Evolutionary conservation across 345 rosid species (phyloP).

Genomic region (Tarenaya hassleriana): DNA sequence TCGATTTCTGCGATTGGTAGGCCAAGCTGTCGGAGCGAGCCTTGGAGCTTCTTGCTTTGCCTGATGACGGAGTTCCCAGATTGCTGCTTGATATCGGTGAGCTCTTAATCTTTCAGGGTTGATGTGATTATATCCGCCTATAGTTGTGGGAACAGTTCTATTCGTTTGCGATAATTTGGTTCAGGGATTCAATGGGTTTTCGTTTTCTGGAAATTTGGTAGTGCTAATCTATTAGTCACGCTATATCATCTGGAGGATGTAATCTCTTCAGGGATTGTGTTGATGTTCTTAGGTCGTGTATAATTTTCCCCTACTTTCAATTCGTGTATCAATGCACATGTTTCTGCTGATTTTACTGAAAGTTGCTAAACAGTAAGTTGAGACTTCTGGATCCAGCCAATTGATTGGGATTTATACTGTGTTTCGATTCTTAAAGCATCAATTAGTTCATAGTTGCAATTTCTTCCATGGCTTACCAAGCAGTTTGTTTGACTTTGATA

Average conservation of each 20-base stretch:
- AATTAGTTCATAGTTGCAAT: background rate
- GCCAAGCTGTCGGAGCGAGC: constrained; percentile 88
- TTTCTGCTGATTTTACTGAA: background rate
- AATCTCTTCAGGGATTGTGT: too few relatives aligned
- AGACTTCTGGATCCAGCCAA: background rate
- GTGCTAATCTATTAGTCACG: too few relatives aligned
- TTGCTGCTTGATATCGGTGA: constrained; percentile 85
- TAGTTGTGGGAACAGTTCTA: too few relatives aligned
- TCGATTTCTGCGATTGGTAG: constrained; percentile 25
- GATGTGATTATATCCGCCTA: background rate
- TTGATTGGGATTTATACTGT: background rate
- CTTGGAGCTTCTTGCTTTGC: constrained; percentile 85
- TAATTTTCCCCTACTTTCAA: too few relatives aligned
- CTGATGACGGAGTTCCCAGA: constrained; percentile 71
- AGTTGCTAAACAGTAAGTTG: background rate
- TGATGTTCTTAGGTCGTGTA: too few relatives aligned
- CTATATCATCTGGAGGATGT: too few relatives aligned
- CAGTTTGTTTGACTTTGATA: background rate
- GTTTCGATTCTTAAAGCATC: background rate
- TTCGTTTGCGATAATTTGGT: background rate
- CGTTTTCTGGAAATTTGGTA: too few relatives aligned
- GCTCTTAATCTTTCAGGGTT: constrained; percentile 3
- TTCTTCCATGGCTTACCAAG: background rate
- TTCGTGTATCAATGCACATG: background rate
- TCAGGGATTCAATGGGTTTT: background rate